Evolutionary conservation across 164 flowering plant species (phyloP).

Genomic region (Taxillus chinensis): DNA sequence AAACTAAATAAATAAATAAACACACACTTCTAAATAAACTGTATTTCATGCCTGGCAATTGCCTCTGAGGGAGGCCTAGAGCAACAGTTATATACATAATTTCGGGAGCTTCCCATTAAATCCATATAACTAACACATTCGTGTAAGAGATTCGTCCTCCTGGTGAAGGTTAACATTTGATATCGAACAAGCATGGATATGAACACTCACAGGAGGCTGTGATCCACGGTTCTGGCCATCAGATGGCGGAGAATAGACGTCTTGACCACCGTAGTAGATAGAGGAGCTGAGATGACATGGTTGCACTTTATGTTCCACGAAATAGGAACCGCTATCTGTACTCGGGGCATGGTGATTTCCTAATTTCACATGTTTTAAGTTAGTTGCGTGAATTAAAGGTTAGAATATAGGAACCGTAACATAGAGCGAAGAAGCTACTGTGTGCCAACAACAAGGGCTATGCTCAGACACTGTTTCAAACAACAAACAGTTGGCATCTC

Average conservation of each 20-base stretch:
- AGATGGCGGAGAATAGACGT: conserved; percentile 26
- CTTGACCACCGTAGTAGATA: conserved; percentile 59
- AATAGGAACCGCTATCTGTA: conserved; percentile 17
- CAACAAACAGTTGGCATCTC: not conserved
- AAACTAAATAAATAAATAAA: not conserved
- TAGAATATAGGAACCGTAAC: not conserved
- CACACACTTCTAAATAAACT: not conserved
- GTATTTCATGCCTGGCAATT: not conserved
- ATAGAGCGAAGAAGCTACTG: not conserved
- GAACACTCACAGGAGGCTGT: conserved; percentile 18
- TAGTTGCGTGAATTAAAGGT: not conserved
- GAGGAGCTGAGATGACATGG: conserved; percentile 45
- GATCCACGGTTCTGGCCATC: conserved; percentile 13
- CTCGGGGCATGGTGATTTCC: conserved; percentile 8
- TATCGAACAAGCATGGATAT: not conserved
- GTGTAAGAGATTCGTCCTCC: not conserved
- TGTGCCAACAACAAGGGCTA: not conserved
- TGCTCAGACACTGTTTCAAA: not conserved
- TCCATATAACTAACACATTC: not conserved
- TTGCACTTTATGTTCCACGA: conserved; percentile 25
- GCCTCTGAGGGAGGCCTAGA: no score
- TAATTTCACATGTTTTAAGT: not conserved
- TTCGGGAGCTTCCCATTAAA: no score
- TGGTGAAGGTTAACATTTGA: no score
- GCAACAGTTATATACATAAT: no score